Percentiles rank a stretch among this genome's conserved stretches.
phyloP scores from a whole-genome alignment of 768 basidiomycete species.

The Serpula lacrymans region DNA sequence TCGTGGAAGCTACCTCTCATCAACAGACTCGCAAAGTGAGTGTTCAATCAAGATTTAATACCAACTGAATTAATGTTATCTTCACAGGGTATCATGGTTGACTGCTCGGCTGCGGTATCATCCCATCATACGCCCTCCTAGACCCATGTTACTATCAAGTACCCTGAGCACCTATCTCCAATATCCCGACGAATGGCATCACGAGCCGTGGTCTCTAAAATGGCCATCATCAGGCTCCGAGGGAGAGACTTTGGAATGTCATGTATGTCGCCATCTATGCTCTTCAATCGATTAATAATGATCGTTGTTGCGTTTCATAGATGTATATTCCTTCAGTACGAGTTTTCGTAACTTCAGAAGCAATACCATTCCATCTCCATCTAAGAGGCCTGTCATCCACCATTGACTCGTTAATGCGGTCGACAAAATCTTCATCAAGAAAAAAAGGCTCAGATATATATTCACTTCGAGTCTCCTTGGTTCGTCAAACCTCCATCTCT shows the following conservation, averaged over 20 bases:
- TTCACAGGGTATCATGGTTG: constrained; percentile 18
- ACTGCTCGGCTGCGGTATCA: constrained; percentile 22
- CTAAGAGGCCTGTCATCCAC: constrained; percentile 47
- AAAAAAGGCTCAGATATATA: too few relatives aligned
- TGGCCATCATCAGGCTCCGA: constrained; percentile 2
- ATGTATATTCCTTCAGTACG: constrained; percentile 60
- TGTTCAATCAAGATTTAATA: too few relatives aligned
- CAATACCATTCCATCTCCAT: constrained; percentile 66
- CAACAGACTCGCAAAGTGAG: constrained; percentile 18
- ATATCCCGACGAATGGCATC: constrained; percentile 30
- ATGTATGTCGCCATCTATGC: constrained; percentile 19
- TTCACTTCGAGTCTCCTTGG: constrained; percentile 48
- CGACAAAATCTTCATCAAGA: too few relatives aligned
- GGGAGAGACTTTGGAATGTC: constrained; percentile 19
- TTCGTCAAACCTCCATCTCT: constrained; percentile 49
- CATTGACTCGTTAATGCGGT: constrained; percentile 12
- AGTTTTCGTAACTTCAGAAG: constrained; percentile 53
- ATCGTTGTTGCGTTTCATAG: constrained; percentile 35
- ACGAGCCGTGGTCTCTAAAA: constrained; percentile 28
- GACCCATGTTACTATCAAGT: constrained; percentile 22
- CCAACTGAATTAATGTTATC: constrained; percentile 3
- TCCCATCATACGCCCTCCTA: constrained; percentile 28
- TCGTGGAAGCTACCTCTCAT: constrained; percentile 15
- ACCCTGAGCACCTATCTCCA: too few relatives aligned
- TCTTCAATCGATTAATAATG: too few relatives aligned